Evolutionary conservation across 2,329 filamentous ascomycete genomes (phyloP).

Genomic region (Aureobasidium sp.): DNA sequence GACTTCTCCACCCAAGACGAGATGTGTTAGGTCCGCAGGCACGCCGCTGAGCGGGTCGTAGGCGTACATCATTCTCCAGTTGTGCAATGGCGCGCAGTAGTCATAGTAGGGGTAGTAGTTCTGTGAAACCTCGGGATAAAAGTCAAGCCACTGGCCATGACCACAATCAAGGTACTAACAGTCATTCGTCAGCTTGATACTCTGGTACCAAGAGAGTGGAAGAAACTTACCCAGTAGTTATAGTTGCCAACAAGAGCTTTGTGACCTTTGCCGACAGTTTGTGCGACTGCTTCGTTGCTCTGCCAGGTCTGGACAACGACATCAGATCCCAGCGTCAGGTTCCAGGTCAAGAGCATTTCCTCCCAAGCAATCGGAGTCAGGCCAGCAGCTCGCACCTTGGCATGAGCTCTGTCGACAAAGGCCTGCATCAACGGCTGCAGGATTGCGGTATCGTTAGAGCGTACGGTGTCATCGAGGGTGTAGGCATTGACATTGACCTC

Average conservation of each 20-base stretch:
- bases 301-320: conserved; percentile 75
- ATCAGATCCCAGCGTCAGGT: conserved; percentile 60
- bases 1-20: conserved; percentile 73
- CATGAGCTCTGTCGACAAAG: conserved; percentile 64
- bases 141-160: conserved; percentile 69
- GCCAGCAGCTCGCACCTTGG: conserved; percentile 52
- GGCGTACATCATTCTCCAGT: conserved; percentile 72
- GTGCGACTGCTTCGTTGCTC: conserved; percentile 51
- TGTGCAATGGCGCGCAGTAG: conserved; percentile 73
- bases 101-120: conserved; percentile 62
- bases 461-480: conserved; percentile 61
- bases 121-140: conserved; percentile 45
- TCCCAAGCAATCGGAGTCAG: conserved; percentile 78
- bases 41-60: conserved; percentile 65
- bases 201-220: neutral
- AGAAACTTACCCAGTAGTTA: conserved; percentile 58
- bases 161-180: conserved; percentile 72
- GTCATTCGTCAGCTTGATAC: neutral
- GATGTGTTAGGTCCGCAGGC: conserved; percentile 49
- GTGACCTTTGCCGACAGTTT: conserved; percentile 54
- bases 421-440: conserved; percentile 68
- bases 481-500: conserved; percentile 75
- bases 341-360: conserved; percentile 73
- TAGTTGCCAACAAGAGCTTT: conserved; percentile 68
- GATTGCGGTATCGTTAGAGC: conserved; percentile 54